Evolutionary conservation across 163 green algal species (phyloP).

Genomic region (Chlorella variabilis): DNA sequence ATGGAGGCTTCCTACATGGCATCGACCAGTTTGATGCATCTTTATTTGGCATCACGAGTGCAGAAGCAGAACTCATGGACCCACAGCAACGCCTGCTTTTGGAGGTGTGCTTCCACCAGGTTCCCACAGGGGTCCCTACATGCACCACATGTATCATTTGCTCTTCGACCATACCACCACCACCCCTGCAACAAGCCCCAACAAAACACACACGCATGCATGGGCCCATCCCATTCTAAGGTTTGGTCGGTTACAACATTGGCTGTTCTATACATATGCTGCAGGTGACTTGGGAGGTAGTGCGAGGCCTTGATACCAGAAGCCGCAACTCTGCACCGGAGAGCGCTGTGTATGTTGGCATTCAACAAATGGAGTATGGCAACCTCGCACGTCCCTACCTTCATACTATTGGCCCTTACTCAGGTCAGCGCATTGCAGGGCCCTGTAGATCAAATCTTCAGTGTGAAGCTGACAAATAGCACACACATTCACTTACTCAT

Average conservation of each 20-base stretch:
- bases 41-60: slow-evolving; percentile 47
- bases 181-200: no score
- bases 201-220: no score
- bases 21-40: slow-evolving; percentile 58
- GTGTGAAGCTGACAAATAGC: no score
- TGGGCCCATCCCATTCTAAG: no score
- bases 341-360: slow-evolving; percentile 68
- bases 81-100: slow-evolving; percentile 83
- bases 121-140: no score
- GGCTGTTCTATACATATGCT: background rate
- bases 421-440: background rate
- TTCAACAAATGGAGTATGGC: slow-evolving; percentile 80
- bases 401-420: slow-evolving; percentile 46
- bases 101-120: slow-evolving; percentile 40
- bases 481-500: no score
- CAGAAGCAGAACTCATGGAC: slow-evolving; percentile 63
- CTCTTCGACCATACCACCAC: no score
- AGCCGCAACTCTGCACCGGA: background rate
- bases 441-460: no score
- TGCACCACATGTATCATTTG: no score
- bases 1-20: slow-evolving; percentile 51
- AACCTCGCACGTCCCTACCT: slow-evolving; percentile 54
- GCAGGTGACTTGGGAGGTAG: slow-evolving; percentile 11
- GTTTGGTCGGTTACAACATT: no score
- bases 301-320: background rate